phyloP scores from a whole-genome alignment of 1,284 basidiomycete species.

The Pseudomicrostroma phylloplanum region DNA sequence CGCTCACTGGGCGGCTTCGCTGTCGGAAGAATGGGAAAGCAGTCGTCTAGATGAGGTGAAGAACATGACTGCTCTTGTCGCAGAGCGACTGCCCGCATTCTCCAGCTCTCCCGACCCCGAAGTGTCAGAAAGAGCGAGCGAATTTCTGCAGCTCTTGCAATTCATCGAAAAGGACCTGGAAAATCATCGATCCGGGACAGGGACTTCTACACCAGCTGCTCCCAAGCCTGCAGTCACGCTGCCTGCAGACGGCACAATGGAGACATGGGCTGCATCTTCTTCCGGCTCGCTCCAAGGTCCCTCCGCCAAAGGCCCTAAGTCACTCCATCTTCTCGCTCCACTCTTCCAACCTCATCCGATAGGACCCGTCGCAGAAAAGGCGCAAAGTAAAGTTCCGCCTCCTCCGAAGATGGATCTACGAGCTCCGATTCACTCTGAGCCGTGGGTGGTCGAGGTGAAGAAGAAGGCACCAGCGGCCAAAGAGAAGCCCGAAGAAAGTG shows the following conservation, averaged over 20 bases:
- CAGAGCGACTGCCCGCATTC: conserved; percentile 59
- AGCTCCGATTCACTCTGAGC: conserved; percentile 65
- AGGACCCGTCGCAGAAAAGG: conserved; percentile 71
- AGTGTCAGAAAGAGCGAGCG: conserved; percentile 82
- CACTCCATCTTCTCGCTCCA: conserved; percentile 76
- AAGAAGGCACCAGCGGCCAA: conserved; percentile 14
- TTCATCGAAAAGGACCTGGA: conserved; percentile 75
- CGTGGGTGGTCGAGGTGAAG: conserved; percentile 16
- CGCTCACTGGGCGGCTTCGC: conserved; percentile 69
- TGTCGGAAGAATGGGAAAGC: conserved; percentile 69
- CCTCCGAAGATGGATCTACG: conserved; percentile 83
- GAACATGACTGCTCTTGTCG: conserved; percentile 60
- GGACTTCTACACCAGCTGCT: too few relatives aligned
- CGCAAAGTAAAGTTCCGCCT: conserved; percentile 71
- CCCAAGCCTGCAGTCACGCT: too few relatives aligned
- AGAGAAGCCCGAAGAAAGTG: conserved; percentile 14
- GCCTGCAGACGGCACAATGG: neutral
- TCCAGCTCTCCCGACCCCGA: conserved; percentile 64
- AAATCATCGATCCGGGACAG: too few relatives aligned
- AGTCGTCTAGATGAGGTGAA: conserved; percentile 66
- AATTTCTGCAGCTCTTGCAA: conserved; percentile 69
- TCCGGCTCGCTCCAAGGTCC: neutral
- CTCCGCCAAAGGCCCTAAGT: conserved; percentile 61
- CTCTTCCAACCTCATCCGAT: conserved; percentile 75
- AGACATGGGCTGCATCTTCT: neutral